Evolutionary conservation across 1,139 yeast genomes (phyloP).

Genomic region (Kodamaea arcana): DNA sequence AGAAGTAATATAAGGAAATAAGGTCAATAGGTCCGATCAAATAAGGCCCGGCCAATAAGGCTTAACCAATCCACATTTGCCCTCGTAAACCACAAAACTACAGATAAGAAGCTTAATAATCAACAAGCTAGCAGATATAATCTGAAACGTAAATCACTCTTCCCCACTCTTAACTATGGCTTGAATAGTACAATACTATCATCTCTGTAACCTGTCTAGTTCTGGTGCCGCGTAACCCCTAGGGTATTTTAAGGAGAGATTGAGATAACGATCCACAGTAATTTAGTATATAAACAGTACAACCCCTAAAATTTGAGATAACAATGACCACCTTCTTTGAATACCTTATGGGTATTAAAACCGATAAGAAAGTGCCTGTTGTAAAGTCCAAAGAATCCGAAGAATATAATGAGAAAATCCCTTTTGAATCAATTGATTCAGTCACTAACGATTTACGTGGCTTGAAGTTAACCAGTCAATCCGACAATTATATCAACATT

Average conservation of each 20-base stretch:
- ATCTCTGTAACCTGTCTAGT: too few species aligned
- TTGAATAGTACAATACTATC: too few species aligned
- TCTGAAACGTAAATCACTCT: too few species aligned
- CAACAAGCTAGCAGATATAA: too few species aligned
- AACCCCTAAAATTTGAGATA: background rate
- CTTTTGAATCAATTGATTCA: background rate
- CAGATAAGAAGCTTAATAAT: too few species aligned
- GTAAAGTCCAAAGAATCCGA: background rate
- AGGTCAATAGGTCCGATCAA: too few species aligned
- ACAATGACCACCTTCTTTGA: background rate
- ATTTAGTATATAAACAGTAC: background rate
- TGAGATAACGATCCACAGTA: background rate
- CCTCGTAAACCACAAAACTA: too few species aligned
- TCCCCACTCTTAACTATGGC: too few species aligned
- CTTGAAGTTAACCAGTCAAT: background rate
- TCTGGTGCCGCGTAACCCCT: background rate
- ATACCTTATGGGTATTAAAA: background rate
- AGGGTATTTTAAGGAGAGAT: background rate
- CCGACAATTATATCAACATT: background rate
- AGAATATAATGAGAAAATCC: slow-evolving; percentile 1
- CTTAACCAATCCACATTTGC: too few species aligned
- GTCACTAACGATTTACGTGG: background rate
- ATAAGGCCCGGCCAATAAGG: too few species aligned
- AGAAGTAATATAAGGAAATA: too few species aligned
- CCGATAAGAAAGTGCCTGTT: background rate